phyloP scores from a whole-genome alignment of 129 eudicot species.

The Tagetes erecta region DNA sequence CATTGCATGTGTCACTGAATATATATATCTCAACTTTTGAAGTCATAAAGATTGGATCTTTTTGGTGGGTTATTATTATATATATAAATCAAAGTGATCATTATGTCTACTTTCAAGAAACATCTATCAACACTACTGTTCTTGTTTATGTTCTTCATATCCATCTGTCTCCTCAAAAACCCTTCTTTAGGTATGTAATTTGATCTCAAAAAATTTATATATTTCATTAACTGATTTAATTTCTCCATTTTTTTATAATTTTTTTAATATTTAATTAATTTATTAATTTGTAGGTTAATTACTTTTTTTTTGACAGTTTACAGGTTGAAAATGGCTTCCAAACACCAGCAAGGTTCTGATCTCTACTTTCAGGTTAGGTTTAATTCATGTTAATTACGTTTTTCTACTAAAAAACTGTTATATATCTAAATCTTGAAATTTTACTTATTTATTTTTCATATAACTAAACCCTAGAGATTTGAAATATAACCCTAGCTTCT shows the following conservation, averaged over 20 bases:
- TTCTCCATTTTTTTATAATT: background rate
- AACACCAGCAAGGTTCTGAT: slow-evolving; percentile 26
- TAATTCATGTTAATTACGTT: slow-evolving; percentile 3
- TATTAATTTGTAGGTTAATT: background rate
- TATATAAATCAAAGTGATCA: slow-evolving; percentile 19
- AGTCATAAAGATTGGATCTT: slow-evolving; percentile 13
- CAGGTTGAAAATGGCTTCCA: slow-evolving; percentile 27
- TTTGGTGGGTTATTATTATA: slow-evolving; percentile 29
- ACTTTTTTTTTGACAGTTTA: slow-evolving; percentile 26
- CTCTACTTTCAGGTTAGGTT: slow-evolving; percentile 33
- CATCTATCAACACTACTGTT: slow-evolving; percentile 28
- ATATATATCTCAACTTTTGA: background rate
- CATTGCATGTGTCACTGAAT: slow-evolving; percentile 23
- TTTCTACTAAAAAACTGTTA: background rate
- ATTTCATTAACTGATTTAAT: background rate
- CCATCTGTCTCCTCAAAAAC: slow-evolving; percentile 26
- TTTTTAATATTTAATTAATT: background rate
- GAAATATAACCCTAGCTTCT: background rate
- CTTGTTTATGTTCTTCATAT: slow-evolving; percentile 36
- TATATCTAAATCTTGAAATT: background rate
- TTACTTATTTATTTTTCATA: background rate
- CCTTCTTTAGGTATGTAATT: slow-evolving; percentile 34
- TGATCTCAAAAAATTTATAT: background rate
- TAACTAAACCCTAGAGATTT: background rate
- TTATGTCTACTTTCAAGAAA: slow-evolving; percentile 36